Conservation (phyloP, 2,329 filamentous ascomycete genomes). For the Sphaerulina vaccinii region DNA sequence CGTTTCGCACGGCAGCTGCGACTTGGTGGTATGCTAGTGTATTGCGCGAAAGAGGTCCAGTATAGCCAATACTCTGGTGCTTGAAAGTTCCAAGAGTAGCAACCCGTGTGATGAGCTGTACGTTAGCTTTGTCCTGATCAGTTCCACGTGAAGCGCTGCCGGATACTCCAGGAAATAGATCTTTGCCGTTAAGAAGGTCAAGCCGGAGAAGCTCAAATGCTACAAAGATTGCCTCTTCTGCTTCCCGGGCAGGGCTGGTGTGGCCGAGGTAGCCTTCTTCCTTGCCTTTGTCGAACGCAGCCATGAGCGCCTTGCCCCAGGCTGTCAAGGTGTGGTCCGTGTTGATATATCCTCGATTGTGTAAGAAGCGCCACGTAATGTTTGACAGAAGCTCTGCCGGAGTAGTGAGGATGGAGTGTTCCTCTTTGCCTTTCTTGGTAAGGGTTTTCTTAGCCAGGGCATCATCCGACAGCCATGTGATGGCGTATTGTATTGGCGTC, state of each 20-base stretch:
- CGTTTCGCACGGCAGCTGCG: constrained; percentile 73
- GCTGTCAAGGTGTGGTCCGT: constrained; percentile 70
- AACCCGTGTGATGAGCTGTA: constrained; percentile 81
- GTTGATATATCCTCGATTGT: constrained; percentile 82
- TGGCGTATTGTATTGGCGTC: constrained; percentile 48
- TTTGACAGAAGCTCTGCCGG: constrained; percentile 68
- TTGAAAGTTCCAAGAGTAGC: constrained; percentile 78
- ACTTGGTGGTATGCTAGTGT: constrained; percentile 83
- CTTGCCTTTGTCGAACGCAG: constrained; percentile 42
- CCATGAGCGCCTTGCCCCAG: constrained; percentile 79
- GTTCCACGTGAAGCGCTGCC: constrained; percentile 60
- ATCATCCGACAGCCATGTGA: constrained; percentile 63
- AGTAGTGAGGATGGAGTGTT: constrained; percentile 58
- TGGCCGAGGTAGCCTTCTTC: constrained; percentile 49
- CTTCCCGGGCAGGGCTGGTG: constrained; percentile 52
- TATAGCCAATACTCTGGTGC: constrained; percentile 86
- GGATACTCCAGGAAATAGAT: constrained; percentile 58
- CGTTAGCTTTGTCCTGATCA: constrained; percentile 69
- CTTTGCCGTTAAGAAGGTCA: constrained; percentile 71
- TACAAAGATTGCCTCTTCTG: constrained; percentile 77
- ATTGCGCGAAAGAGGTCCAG: constrained; percentile 87
- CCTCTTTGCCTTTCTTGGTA: constrained; percentile 41
- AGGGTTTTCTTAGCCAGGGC: constrained; percentile 70
- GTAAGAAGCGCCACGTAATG: constrained; percentile 82
- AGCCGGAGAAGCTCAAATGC: constrained; percentile 83